A percentile compares a stretch with the other conserved stretches of the same genome.
Evolutionary conservation across 2,329 filamentous ascomycete species (phyloP).

Genomic region (Verticillium albo-atrum): DNA sequence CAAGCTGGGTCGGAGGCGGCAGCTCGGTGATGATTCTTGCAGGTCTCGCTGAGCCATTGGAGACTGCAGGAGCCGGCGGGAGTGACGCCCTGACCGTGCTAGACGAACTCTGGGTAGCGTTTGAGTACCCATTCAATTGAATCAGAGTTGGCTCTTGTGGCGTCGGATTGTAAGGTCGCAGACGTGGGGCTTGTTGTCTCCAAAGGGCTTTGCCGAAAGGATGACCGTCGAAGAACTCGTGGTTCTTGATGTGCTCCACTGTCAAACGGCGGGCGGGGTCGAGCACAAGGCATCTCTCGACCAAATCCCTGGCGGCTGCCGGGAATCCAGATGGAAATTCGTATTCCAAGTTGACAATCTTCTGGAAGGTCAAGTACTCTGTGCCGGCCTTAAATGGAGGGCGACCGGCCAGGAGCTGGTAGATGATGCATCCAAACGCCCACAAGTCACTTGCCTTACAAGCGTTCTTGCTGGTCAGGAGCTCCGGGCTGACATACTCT

Average conservation of each 20-base stretch:
- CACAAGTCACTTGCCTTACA: slow-evolving; percentile 97
- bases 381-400: slow-evolving; percentile 95
- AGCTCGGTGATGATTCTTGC: slow-evolving; percentile 88
- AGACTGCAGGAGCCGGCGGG: slow-evolving; percentile 30
- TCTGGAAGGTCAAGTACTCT: slow-evolving; percentile 97
- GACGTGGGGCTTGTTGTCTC: slow-evolving; percentile 81
- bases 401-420: slow-evolving; percentile 90
- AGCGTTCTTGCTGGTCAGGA: slow-evolving; percentile 94
- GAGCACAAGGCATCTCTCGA: slow-evolving; percentile 84
- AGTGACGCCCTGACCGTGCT: not conserved
- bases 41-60: slow-evolving; percentile 54
- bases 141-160: slow-evolving; percentile 69
- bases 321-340: slow-evolving; percentile 90
- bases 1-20: slow-evolving; percentile 91
- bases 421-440: slow-evolving; percentile 98
- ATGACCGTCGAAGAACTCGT: slow-evolving; percentile 89
- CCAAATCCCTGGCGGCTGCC: slow-evolving; percentile 75
- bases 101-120: not conserved
- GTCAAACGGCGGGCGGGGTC: slow-evolving; percentile 81
- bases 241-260: slow-evolving; percentile 94
- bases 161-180: slow-evolving; percentile 79
- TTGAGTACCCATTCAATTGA: slow-evolving; percentile 58
- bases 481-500: slow-evolving; percentile 95
- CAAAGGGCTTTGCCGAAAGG: slow-evolving; percentile 80
- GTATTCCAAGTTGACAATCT: slow-evolving; percentile 92